Evolutionary conservation across 208 protist genomes (phyloP).

Genomic region (Leishmania arabica): DNA sequence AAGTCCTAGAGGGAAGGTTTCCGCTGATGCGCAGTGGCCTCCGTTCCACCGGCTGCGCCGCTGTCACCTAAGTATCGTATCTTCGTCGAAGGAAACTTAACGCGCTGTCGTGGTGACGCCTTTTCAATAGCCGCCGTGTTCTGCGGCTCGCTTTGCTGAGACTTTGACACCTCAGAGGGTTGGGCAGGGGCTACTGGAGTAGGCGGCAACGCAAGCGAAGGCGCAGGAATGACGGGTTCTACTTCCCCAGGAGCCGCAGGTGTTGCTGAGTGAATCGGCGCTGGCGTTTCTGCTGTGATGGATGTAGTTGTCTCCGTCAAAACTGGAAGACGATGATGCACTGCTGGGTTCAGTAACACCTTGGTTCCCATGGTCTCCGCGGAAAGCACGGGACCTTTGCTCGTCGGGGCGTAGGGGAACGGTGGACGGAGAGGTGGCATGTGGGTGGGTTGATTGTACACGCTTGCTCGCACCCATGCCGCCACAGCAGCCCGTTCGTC

Average conservation of each 20-base stretch:
- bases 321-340: background rate
- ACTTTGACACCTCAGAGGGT: background rate
- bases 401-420: constrained; percentile 19
- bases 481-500: constrained; percentile 33
- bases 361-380: constrained; percentile 23
- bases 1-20: background rate
- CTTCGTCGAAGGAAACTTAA: constrained; percentile 29
- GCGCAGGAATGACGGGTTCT: background rate
- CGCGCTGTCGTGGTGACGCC: constrained; percentile 5
- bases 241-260: background rate
- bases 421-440: constrained; percentile 42
- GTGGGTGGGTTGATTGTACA: constrained; percentile 39
- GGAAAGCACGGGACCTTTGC: constrained; percentile 29
- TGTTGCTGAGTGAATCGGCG: background rate
- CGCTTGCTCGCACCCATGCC: constrained; percentile 39
- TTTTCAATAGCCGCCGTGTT: background rate
- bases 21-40: background rate
- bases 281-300: background rate
- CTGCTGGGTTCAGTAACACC: constrained; percentile 11
- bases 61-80: constrained; percentile 18
- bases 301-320: background rate
- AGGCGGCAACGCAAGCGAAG: background rate
- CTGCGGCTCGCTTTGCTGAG: constrained; percentile 3
- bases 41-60: background rate
- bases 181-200: background rate